Evolutionary conservation across 1,139 yeast genomes (phyloP), one percentile per base, ranked within the genome.

Genomic region (Blastobotrys ciferrii): DNA sequence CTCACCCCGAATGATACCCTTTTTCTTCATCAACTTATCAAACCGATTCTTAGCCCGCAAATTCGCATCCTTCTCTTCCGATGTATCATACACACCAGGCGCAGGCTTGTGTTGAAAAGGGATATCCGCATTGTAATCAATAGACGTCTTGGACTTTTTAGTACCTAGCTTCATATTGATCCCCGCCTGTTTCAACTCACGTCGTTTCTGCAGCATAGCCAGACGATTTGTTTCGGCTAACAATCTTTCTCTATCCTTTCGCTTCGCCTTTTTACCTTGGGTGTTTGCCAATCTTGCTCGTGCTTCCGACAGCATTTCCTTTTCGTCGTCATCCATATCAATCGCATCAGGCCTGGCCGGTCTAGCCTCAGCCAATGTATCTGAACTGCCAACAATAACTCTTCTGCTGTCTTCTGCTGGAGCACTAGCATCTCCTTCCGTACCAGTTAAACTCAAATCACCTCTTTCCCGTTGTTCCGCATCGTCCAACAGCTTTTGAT

Each of bases 251-350:
- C 98, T 74, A 2, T 86, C 88, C 63, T 91, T 87, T 52, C 98
- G 70, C 53, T 89, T 87, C 0, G 98, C 98, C 67, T 92, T 92
- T 59, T 91, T 89, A 53, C 98, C 98, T 64, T 86, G 92, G 0
- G 97, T 91, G 60, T 88, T 91, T 7, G 96, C 88, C 56, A 92
- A 70, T 58, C 98, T 77, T 1, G 97, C 96, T 48, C 86, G 78
- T 0, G 98, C 98, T 63, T 92, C 98, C 7, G 91, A 81, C 9
- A 92, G 69, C 97, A 92, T 89, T 64, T 92, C 98, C 53, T 79
- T 71, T 59, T 92, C 96, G 53, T 88, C 96, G 48, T 89, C 97
- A 52, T 82, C 91, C 74, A 88, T 71, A 40, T 83, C 88, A 9
- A 78, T 82, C 1, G 81, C 80, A 65, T 87, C 95, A 0, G 96